Evolutionary conservation across 371 early-diverging fungal species (phyloP).

Genomic region (Rhizopus arrhizus): DNA sequence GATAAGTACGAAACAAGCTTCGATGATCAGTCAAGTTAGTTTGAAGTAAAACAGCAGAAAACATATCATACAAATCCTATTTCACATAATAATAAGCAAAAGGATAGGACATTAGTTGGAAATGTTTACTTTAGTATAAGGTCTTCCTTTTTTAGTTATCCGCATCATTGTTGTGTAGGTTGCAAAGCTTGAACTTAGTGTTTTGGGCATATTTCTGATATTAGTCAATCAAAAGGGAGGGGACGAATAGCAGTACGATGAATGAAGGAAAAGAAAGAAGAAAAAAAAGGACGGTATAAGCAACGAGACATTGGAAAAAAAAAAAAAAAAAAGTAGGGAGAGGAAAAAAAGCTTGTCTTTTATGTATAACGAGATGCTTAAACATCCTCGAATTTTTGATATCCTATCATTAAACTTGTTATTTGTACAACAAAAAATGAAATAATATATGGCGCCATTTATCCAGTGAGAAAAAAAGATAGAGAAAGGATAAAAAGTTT

Average conservation of each 20-base stretch:
- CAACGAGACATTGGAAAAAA: not conserved
- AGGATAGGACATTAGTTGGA: not conserved
- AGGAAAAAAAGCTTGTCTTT: not conserved
- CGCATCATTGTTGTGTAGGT: slow-evolving; percentile 36
- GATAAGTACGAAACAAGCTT: slow-evolving; percentile 54
- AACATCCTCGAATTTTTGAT: too few species aligned
- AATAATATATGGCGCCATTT: too few species aligned
- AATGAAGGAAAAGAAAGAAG: not conserved
- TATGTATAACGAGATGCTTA: too few species aligned
- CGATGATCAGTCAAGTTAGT: slow-evolving; percentile 47
- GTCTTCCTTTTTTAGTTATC: slow-evolving; percentile 32
- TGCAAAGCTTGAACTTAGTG: slow-evolving; percentile 13
- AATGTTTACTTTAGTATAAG: slow-evolving; percentile 33
- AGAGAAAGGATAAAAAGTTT: too few species aligned
- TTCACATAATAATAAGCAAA: not conserved
- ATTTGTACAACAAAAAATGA: too few species aligned
- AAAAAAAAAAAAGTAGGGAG: not conserved
- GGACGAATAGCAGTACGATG: not conserved
- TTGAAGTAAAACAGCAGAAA: slow-evolving; percentile 47
- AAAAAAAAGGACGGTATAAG: not conserved
- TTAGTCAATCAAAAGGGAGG: too few species aligned
- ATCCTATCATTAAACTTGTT: too few species aligned
- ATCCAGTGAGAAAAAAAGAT: too few species aligned
- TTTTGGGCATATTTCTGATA: slow-evolving; percentile 18
- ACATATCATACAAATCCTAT: slow-evolving; percentile 53